Percentiles rank a stretch among this genome's conserved stretches.
phyloP scores from a whole-genome alignment of 2,329 filamentous ascomycete genomes.

The Diplodia mutila region DNA sequence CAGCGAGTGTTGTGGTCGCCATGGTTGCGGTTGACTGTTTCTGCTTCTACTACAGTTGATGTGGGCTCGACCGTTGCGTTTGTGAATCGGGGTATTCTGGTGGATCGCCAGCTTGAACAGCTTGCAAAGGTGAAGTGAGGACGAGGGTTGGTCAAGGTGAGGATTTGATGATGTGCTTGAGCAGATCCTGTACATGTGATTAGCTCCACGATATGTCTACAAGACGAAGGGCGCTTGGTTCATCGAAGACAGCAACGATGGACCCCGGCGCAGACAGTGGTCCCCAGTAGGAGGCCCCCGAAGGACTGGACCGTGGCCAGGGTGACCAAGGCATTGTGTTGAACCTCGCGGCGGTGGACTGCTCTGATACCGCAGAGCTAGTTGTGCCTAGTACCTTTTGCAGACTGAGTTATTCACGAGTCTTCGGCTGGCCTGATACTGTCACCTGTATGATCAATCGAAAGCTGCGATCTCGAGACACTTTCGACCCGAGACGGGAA shows the following conservation, averaged over 20 bases:
- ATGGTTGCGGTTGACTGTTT: slow-evolving; percentile 50
- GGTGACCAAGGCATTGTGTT: slow-evolving; percentile 25
- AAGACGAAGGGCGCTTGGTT: slow-evolving; percentile 22
- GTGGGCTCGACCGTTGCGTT: slow-evolving; percentile 52
- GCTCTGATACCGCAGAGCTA: slow-evolving; percentile 22
- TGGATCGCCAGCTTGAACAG: slow-evolving; percentile 48
- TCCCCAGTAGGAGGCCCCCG: slow-evolving; percentile 10
- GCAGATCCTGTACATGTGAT: slow-evolving; percentile 16
- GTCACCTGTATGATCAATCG: slow-evolving; percentile 60
- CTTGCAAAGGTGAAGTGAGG: slow-evolving; percentile 28
- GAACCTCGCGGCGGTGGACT: slow-evolving; percentile 24
- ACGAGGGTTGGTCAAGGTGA: slow-evolving; percentile 4
- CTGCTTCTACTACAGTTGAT: slow-evolving; percentile 49
- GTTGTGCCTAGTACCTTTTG: slow-evolving; percentile 22
- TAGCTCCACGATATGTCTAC: slow-evolving; percentile 21
- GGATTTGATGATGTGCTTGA: slow-evolving; percentile 3
- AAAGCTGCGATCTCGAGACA: slow-evolving; percentile 61
- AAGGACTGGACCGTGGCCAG: slow-evolving; percentile 25
- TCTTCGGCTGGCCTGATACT: slow-evolving; percentile 52
- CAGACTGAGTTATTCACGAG: slow-evolving; percentile 30
- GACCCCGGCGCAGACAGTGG: slow-evolving; percentile 24
- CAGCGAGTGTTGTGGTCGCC: slow-evolving; percentile 44
- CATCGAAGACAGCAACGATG: slow-evolving; percentile 26
- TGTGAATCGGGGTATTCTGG: slow-evolving; percentile 44
- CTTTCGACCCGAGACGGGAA: slow-evolving; percentile 60